Evolutionary conservation across 345 rosid species (phyloP).

Genomic region (Turnera subulata): DNA sequence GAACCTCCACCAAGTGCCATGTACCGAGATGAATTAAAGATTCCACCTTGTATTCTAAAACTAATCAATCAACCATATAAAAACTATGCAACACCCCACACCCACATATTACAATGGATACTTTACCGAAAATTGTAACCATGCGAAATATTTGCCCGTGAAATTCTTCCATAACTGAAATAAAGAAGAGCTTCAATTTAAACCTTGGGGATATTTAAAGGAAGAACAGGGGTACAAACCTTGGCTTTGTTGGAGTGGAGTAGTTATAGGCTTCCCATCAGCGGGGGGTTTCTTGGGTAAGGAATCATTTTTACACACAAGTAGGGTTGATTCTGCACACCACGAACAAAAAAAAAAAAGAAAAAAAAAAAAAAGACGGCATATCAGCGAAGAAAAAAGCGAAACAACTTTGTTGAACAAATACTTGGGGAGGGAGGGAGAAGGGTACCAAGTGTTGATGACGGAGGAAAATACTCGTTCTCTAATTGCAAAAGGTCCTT

Average conservation of each 20-base stretch:
- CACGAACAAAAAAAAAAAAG: no score
- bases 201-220: background rate
- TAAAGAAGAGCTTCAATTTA: no score
- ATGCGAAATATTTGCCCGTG: no score
- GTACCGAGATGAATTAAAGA: no score
- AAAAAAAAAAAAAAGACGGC: background rate
- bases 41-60: no score
- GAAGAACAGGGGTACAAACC: conserved; percentile 27
- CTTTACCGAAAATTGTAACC: no score
- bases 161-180: no score
- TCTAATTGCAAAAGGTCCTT: conserved; percentile 44
- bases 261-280: conserved; percentile 34
- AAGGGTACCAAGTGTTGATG: conserved; percentile 28
- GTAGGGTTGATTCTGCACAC: conserved; percentile 43
- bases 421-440: background rate
- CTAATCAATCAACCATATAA: no score
- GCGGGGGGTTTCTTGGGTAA: conserved; percentile 16
- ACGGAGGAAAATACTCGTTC: conserved; percentile 22
- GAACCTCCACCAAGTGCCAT: no score
- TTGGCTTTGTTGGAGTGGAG: conserved; percentile 52
- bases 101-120: no score
- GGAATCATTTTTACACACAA: conserved; percentile 26
- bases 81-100: no score
- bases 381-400: background rate
- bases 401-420: no score